Evolutionary conservation across 257 asterid species (phyloP).

Genomic region (Marsdenia floribunda): DNA sequence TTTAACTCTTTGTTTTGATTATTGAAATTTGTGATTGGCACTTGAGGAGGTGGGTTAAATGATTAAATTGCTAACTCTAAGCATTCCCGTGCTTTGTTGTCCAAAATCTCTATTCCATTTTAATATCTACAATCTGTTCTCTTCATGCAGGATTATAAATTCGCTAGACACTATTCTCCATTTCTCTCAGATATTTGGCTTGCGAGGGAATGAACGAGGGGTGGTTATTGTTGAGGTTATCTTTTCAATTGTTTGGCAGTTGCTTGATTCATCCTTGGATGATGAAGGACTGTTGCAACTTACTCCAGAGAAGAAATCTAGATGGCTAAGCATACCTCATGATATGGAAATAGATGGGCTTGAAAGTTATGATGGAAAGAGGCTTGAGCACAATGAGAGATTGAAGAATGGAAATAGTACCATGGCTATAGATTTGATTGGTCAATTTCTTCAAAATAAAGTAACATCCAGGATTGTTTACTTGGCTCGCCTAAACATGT

Average conservation of each 20-base stretch:
- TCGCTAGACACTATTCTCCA: conserved; percentile 45
- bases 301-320: conserved; percentile 45
- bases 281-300: conserved; percentile 83
- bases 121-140: background rate
- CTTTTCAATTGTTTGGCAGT: conserved; percentile 72
- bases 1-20: too few species aligned
- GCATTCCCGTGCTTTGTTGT: background rate
- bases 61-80: background rate
- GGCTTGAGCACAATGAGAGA: conserved; percentile 43
- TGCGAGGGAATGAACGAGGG: conserved; percentile 49
- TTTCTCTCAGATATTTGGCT: conserved; percentile 47
- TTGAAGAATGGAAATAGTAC: conserved; percentile 47
- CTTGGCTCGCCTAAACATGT: conserved; percentile 96
- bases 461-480: conserved; percentile 80
- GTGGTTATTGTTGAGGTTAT: conserved; percentile 54
- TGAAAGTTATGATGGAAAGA: conserved; percentile 39
- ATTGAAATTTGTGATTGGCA: too few species aligned
- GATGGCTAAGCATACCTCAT: conserved; percentile 60
- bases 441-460: conserved; percentile 61
- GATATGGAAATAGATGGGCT: conserved; percentile 66
- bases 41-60: too few species aligned
- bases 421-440: conserved; percentile 69
- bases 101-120: conserved; percentile 12
- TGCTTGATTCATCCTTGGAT: conserved; percentile 74
- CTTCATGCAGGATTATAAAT: conserved; percentile 60